Evolutionary conservation across 345 rosid genomes (phyloP), one percentile per base, ranked within the genome.

Genomic region (Cardiospermum halicacabum): DNA sequence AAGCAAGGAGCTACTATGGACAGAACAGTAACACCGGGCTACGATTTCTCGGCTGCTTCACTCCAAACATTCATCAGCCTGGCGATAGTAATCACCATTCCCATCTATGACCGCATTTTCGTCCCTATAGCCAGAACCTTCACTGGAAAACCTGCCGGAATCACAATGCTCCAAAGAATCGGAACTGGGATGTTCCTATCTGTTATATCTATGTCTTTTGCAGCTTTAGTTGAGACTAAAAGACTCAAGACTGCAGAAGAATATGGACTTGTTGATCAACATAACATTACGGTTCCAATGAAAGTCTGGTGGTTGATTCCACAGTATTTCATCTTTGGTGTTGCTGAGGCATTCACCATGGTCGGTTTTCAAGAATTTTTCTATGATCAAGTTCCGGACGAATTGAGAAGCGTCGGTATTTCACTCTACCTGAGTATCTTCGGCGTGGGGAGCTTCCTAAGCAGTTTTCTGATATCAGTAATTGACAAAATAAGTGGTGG

Each of bases 301-400:
- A 77, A 79, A 26, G 75, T 83, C 45, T 83, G 91, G 84, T 83
- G 86, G 88, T 40, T 85, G 72, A 56, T 83, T 58, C 88, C 91
- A 50, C 91, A 83, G 60, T 85, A 83, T 53, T 57, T 79, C 1
- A 62, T 85, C 45, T 63, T 59, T 22, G 91, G 91, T 37, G 55
- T 77, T 47, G 56, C 86, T 2, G 85, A 83, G 53, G 84, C 73
- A 32, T 83, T 85, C 54, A 62, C 86, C 5, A 74, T 79, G 69
- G 86, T 85, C 64, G 91, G 91, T 58, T 72, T 85, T 37, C 85
- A 83, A 64, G 91, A 83, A 63, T 85, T 85, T 62, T 82, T 85
- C 75, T 85, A 83, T 27, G 83, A 79, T 63, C 91, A 85, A 60
- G 83, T 85, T 51, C 83, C 88, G 0, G 65, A 42, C 11, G 86